These are phyloP conservation scores for Xylariaceae sp. DNA, from an alignment of 2,329 filamentous ascomycete genomes.

Conservation along the genomic window DNA sequence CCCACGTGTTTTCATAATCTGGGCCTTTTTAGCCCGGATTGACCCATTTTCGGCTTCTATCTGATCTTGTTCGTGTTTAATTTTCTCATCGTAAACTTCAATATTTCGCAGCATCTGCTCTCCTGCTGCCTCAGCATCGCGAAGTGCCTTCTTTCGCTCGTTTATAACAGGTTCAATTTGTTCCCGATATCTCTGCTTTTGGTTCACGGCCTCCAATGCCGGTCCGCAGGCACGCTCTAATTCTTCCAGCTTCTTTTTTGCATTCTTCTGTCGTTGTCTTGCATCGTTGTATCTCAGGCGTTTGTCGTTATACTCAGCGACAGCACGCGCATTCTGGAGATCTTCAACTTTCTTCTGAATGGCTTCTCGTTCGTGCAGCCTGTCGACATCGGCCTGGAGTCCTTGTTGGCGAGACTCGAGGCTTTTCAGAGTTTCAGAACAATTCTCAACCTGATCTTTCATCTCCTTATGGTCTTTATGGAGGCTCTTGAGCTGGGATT, in stretches of 20 bases:
- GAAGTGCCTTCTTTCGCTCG: slow-evolving; percentile 60
- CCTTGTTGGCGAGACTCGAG: slow-evolving; percentile 75
- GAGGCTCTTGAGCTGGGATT: slow-evolving; percentile 73
- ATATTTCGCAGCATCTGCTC: slow-evolving; percentile 47
- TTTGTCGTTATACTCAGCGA: slow-evolving; percentile 68
- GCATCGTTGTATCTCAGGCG: slow-evolving; percentile 54
- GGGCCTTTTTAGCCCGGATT: slow-evolving; percentile 14
- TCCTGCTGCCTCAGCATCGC: slow-evolving; percentile 58
- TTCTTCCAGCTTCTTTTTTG: slow-evolving; percentile 61
- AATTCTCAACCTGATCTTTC: slow-evolving; percentile 61
- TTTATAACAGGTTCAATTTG: slow-evolving; percentile 62
- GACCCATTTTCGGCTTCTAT: slow-evolving; percentile 52
- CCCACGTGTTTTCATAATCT: slow-evolving; percentile 50
- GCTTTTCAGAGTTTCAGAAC: slow-evolving; percentile 67
- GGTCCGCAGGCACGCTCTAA: slow-evolving; percentile 69
- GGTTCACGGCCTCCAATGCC: slow-evolving; percentile 69
- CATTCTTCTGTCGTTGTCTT: slow-evolving; percentile 60
- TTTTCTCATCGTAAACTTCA: slow-evolving; percentile 48
- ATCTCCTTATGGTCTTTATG: slow-evolving; percentile 72
- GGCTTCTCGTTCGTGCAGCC: slow-evolving; percentile 75
- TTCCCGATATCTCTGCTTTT: slow-evolving; percentile 70
- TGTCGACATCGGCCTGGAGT: slow-evolving; percentile 82
- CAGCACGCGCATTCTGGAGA: slow-evolving; percentile 68
- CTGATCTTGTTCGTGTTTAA: slow-evolving; percentile 51
- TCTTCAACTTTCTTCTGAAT: slow-evolving; percentile 69